A percentile compares a stretch with the other conserved stretches of the same genome.
Evolutionary conservation across 768 basidiomycete genomes (phyloP).

Genomic region (Chalciporus sphaerocephalus): DNA sequence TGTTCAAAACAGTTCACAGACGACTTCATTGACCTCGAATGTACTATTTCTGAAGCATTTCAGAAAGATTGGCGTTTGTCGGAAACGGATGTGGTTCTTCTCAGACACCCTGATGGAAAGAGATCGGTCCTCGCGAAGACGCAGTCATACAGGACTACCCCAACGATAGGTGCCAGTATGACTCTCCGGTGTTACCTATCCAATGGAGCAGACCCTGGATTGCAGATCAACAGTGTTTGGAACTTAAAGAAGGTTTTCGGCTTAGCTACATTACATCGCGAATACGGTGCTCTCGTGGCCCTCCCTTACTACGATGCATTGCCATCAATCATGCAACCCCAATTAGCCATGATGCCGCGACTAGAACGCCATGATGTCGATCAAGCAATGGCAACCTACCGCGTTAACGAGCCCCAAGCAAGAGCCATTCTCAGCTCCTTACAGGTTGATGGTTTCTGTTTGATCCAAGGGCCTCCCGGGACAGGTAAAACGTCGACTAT

Average conservation of each 20-base stretch:
- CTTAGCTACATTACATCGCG: slow-evolving; percentile 85
- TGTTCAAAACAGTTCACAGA: slow-evolving; percentile 67
- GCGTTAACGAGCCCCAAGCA: slow-evolving; percentile 93
- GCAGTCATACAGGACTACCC: slow-evolving; percentile 40
- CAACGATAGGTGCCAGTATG: slow-evolving; percentile 45
- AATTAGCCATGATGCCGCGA: slow-evolving; percentile 44
- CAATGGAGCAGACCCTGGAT: slow-evolving; percentile 49
- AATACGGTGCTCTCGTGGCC: slow-evolving; percentile 82
- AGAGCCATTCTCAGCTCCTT: slow-evolving; percentile 78
- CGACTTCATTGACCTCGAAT: slow-evolving; percentile 78
- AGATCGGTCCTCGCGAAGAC: slow-evolving; percentile 71
- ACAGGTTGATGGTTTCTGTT: slow-evolving; percentile 67
- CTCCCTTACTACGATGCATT: slow-evolving; percentile 80
- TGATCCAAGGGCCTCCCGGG: slow-evolving; percentile 98
- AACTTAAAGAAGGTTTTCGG: slow-evolving; percentile 76
- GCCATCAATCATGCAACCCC: slow-evolving; percentile 64
- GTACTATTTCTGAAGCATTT: slow-evolving; percentile 53
- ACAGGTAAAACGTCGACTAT: slow-evolving; percentile 99
- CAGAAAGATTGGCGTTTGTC: slow-evolving; percentile 69
- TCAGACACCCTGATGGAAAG: slow-evolving; percentile 54
- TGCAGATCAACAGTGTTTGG: slow-evolving; percentile 69
- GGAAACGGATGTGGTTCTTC: slow-evolving; percentile 83
- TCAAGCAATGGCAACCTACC: slow-evolving; percentile 62
- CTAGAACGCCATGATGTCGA: slow-evolving; percentile 50
- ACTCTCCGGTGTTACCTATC: slow-evolving; percentile 53